These are phyloP conservation scores for Cyclotella atomus DNA, from an alignment of 108 stramenopile species.

Conservation along the genomic window DNA sequence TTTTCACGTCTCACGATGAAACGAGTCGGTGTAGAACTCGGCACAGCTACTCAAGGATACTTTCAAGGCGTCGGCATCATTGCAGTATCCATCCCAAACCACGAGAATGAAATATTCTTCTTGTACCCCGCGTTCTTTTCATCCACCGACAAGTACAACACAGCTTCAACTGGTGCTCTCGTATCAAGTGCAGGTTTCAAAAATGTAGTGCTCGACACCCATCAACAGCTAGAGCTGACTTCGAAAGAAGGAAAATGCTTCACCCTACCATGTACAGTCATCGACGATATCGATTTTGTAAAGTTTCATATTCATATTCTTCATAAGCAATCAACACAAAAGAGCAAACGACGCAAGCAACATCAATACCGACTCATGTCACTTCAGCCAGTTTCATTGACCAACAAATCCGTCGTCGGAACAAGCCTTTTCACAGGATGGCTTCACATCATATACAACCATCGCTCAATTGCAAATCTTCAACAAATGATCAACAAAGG, in stretches of 20 bases:
- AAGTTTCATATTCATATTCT: background rate
- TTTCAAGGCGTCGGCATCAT: constrained; percentile 10
- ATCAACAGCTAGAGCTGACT: background rate
- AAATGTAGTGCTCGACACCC: background rate
- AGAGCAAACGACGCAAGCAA: background rate
- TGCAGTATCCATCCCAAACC: background rate
- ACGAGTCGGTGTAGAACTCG: background rate
- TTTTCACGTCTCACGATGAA: background rate
- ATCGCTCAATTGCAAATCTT: background rate
- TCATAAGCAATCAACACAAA: background rate
- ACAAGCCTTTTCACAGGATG: background rate
- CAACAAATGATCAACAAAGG: constrained; percentile 10
- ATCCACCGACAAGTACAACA: background rate
- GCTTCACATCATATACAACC: background rate
- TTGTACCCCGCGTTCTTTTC: constrained; percentile 4
- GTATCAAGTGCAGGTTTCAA: background rate
- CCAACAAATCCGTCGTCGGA: background rate
- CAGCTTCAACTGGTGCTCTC: constrained; percentile 10
- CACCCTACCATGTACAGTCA: constrained; percentile 1
- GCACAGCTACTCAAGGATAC: background rate
- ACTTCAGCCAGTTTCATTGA: constrained; percentile 8
- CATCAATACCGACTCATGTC: background rate
- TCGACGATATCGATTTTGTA: background rate
- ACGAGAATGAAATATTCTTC: background rate
- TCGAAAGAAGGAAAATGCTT: background rate